These are phyloP conservation scores for Chlamydomonas schloesseri DNA, from an alignment of 139 green algal genomes.

Conservation along the genomic window DNA sequence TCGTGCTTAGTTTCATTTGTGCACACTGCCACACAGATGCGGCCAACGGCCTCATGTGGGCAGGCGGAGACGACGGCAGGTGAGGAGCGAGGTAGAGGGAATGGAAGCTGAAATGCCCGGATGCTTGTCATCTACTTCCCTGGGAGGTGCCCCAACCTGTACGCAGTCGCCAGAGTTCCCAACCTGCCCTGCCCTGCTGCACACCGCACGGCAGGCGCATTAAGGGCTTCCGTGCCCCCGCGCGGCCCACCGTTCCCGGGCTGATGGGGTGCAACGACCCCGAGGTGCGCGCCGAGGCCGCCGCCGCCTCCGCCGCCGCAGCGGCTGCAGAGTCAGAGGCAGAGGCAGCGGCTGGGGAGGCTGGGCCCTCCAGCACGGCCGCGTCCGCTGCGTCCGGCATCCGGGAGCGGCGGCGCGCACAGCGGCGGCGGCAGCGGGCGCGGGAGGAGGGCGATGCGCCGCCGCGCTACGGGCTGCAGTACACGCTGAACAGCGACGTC, in stretches of 20 bases:
- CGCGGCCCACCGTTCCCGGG: background rate
- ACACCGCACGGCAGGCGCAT: background rate
- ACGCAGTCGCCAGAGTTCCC: too few relatives aligned
- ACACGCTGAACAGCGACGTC: background rate
- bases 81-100: background rate
- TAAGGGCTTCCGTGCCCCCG: background rate
- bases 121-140: too few relatives aligned
- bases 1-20: background rate
- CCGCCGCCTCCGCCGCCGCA: too few relatives aligned
- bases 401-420: too few relatives aligned
- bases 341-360: too few relatives aligned
- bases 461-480: background rate
- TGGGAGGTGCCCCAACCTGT: too few relatives aligned
- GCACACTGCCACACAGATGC: background rate
- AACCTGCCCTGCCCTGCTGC: too few relatives aligned
- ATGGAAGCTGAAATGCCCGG: too few relatives aligned
- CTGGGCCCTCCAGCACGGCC: background rate
- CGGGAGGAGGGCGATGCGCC: background rate
- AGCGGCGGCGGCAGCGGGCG: background rate
- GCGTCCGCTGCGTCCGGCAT: too few relatives aligned
- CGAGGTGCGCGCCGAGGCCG: too few relatives aligned
- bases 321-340: too few relatives aligned
- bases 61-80: background rate
- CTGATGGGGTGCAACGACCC: too few relatives aligned
- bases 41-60: slow-evolving; percentile 5